A percentile compares a stretch with the other conserved stretches of the same genome.
phyloP scores from a whole-genome alignment of 78 protist species.

The Speleostelium caveatum region DNA sequence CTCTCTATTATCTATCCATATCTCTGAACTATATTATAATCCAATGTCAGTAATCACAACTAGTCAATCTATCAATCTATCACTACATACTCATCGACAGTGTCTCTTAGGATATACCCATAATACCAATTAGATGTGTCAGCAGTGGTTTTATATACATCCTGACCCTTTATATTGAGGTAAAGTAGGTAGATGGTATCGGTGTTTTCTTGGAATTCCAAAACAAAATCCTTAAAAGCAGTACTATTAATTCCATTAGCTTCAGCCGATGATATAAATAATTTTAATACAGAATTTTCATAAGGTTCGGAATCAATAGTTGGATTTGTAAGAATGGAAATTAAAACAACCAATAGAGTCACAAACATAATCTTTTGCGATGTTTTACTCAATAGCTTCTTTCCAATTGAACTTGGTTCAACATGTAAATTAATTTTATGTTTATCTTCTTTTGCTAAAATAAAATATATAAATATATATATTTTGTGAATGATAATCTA shows the following conservation, averaged over 20 bases:
- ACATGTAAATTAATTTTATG: conserved; percentile 4
- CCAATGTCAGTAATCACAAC: background rate
- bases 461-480: no score
- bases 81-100: background rate
- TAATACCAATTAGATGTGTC: conserved; percentile 32
- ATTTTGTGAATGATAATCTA: no score
- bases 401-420: conserved; percentile 49
- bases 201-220: background rate
- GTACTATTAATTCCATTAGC: background rate
- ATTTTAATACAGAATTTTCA: background rate
- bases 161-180: background rate
- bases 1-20: conserved; percentile 46
- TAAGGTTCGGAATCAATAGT: background rate
- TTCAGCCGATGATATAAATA: conserved; percentile 7
- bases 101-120: conserved; percentile 13
- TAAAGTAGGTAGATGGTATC: conserved; percentile 9
- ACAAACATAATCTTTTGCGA: conserved; percentile 29
- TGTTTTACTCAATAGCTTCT: conserved; percentile 35
- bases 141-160: background rate
- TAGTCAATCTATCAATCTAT: background rate
- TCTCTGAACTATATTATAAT: conserved; percentile 5
- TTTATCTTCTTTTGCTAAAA: background rate
- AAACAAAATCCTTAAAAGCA: background rate
- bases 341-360: conserved; percentile 34
- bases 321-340: conserved; percentile 34